A percentile compares a stretch with the other conserved stretches of the same genome.
Evolutionary conservation across 73 alveolate genomes (phyloP).

Genomic region (Strombidium stylifer): DNA sequence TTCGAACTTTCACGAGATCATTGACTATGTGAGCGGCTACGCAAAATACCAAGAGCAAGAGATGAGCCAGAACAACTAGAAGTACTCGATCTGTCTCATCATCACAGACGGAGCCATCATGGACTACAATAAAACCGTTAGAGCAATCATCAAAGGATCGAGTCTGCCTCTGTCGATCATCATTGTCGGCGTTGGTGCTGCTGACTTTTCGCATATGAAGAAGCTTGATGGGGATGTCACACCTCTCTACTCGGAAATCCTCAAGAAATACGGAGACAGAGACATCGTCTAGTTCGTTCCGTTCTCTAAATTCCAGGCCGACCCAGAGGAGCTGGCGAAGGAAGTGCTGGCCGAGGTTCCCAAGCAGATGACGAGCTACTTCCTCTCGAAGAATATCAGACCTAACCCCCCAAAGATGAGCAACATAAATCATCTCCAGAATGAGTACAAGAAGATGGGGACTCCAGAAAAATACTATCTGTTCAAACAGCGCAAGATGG

Average conservation of each 20-base stretch:
- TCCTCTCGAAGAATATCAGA: conserved; percentile 59
- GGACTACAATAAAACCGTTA: conserved; percentile 87
- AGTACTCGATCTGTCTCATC: conserved; percentile 66
- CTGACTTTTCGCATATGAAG: conserved; percentile 89
- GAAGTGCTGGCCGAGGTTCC: conserved; percentile 92
- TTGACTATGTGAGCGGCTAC: too few relatives aligned
- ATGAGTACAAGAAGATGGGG: too few relatives aligned
- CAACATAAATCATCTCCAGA: too few relatives aligned
- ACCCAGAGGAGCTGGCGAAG: conserved; percentile 78
- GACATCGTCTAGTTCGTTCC: conserved; percentile 85
- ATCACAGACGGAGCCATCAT: conserved; percentile 93
- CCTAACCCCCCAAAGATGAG: conserved; percentile 49
- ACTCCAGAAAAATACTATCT: too few relatives aligned
- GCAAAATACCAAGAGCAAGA: too few relatives aligned
- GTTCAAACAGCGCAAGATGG: too few relatives aligned
- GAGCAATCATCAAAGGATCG: conserved; percentile 85
- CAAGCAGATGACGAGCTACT: conserved; percentile 66
- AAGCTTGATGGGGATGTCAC: conserved; percentile 88
- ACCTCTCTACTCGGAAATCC: conserved; percentile 66
- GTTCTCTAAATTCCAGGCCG: conserved; percentile 67
- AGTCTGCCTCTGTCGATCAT: conserved; percentile 87
- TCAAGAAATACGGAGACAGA: conserved; percentile 57
- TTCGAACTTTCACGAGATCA: conserved; percentile 64
- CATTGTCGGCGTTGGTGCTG: conserved; percentile 96
- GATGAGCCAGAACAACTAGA: conserved; percentile 9